Evolutionary conservation across 2,329 filamentous ascomycete genomes (phyloP).

Genomic region (Microsporum audouinii): DNA sequence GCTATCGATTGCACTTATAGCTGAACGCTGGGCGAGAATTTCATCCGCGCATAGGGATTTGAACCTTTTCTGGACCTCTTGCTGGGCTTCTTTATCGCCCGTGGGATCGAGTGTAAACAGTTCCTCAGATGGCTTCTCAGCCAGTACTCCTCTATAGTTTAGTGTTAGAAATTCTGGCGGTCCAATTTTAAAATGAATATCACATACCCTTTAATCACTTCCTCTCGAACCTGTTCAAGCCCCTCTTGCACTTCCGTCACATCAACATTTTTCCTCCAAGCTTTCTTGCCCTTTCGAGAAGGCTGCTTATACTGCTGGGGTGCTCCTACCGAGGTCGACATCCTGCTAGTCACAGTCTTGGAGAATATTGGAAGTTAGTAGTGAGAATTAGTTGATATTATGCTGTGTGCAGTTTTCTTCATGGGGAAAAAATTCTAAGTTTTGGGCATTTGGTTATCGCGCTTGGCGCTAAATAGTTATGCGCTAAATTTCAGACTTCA

Average conservation of each 20-base stretch:
- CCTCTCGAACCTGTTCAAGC: conserved; percentile 70
- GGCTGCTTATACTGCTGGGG: conserved; percentile 77
- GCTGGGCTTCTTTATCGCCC: conserved; percentile 57
- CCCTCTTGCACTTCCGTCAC: conserved; percentile 74
- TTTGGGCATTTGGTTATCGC: conserved; percentile 15
- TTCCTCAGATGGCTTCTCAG: conserved; percentile 69
- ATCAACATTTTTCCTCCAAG: conserved; percentile 97
- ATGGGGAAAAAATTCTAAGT: conserved; percentile 1
- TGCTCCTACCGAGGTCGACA: conserved; percentile 37
- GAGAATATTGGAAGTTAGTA: not conserved
- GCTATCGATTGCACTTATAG: conserved; percentile 63
- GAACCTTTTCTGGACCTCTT: conserved; percentile 52
- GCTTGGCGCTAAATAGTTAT: conserved; percentile 12
- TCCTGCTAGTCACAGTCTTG: conserved; percentile 12
- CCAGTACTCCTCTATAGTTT: conserved; percentile 59
- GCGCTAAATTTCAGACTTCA: conserved; percentile 1
- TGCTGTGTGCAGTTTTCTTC: conserved; percentile 11
- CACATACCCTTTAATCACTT: conserved; percentile 74
- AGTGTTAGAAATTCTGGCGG: not conserved
- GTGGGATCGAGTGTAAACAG: conserved; percentile 74
- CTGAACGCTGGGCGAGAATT: conserved; percentile 75
- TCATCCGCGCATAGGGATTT: conserved; percentile 84
- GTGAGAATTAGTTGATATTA: not conserved
- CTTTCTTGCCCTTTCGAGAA: conserved; percentile 94
- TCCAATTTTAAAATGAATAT: conserved; percentile 5